Evolutionary conservation across 441 rosid genomes (phyloP).

Genomic region (Euphorbia schlechtendalii): DNA sequence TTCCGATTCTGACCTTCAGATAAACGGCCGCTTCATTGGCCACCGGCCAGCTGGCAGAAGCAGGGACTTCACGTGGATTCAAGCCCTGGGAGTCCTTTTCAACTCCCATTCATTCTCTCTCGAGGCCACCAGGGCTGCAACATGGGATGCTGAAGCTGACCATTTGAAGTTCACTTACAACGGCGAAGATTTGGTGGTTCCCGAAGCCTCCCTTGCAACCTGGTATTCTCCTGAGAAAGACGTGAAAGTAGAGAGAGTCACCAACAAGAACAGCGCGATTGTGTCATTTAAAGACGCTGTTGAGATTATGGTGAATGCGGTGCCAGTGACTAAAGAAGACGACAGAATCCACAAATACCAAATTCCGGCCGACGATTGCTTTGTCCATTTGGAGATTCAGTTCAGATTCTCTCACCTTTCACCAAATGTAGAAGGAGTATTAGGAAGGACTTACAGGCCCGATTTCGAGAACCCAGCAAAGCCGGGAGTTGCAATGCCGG

Average conservation of each 20-base stretch:
- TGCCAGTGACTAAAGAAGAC: slow-evolving; percentile 76
- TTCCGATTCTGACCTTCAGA: slow-evolving; percentile 52
- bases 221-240: slow-evolving; percentile 48
- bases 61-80: slow-evolving; percentile 84
- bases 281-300: slow-evolving; percentile 41
- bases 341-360: slow-evolving; percentile 57
- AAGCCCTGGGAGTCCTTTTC: slow-evolving; percentile 67
- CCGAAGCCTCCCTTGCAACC: slow-evolving; percentile 39
- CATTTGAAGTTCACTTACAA: slow-evolving; percentile 50
- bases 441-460: slow-evolving; percentile 63
- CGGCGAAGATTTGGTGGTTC: slow-evolving; percentile 40
- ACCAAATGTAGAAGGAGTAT: slow-evolving; percentile 55
- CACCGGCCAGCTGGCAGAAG: slow-evolving; percentile 52
- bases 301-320: slow-evolving; percentile 59
- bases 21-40: slow-evolving; percentile 66
- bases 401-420: slow-evolving; percentile 58
- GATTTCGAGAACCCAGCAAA: slow-evolving; percentile 54
- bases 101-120: slow-evolving; percentile 52
- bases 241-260: slow-evolving; percentile 51
- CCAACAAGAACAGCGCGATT: slow-evolving; percentile 46
- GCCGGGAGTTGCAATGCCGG: slow-evolving; percentile 71
- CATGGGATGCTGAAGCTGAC: slow-evolving; percentile 51
- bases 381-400: slow-evolving; percentile 67
- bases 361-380: slow-evolving; percentile 56
- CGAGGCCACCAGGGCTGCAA: slow-evolving; percentile 46